phyloP scores from a whole-genome alignment of 257 asterid genomes.

The Paulownia fortunei region DNA sequence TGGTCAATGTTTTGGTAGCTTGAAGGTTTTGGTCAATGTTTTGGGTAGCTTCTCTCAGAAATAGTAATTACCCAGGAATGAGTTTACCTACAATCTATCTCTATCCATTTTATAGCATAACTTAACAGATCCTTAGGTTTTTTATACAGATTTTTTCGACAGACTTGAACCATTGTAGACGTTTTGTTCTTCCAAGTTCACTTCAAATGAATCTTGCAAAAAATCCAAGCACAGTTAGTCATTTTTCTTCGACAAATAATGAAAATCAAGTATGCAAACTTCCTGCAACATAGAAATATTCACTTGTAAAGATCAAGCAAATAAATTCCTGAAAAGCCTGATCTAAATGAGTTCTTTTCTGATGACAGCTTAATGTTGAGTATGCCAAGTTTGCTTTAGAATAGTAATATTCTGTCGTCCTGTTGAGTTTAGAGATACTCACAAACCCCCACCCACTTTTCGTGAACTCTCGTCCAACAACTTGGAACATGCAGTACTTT shows the following conservation, averaged over 20 bases:
- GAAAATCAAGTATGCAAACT: not conserved
- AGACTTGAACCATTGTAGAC: not conserved
- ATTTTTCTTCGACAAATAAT: not conserved
- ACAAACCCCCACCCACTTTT: conserved; percentile 87
- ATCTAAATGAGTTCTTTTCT: not conserved
- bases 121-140: too few species aligned
- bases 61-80: not conserved
- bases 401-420: not conserved
- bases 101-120: too few species aligned
- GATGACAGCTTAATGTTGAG: not conserved
- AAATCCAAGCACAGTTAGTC: not conserved
- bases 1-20: not conserved
- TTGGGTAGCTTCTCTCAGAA: not conserved
- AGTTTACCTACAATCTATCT: too few species aligned
- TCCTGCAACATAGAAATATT: not conserved
- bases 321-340: not conserved
- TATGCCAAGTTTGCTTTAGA: not conserved
- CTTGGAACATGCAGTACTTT: conserved; percentile 59
- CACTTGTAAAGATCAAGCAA: not conserved
- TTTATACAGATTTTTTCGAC: not conserved
- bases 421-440: conserved; percentile 41
- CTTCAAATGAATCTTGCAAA: not conserved
- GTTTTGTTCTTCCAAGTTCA: not conserved
- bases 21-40: too few species aligned
- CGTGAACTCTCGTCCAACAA: conserved; percentile 76